Evolutionary conservation across 176 grass and related monocot species (phyloP), one percentile per base, ranked within the genome.

Genomic region (Rhynchospora breviuscula): DNA sequence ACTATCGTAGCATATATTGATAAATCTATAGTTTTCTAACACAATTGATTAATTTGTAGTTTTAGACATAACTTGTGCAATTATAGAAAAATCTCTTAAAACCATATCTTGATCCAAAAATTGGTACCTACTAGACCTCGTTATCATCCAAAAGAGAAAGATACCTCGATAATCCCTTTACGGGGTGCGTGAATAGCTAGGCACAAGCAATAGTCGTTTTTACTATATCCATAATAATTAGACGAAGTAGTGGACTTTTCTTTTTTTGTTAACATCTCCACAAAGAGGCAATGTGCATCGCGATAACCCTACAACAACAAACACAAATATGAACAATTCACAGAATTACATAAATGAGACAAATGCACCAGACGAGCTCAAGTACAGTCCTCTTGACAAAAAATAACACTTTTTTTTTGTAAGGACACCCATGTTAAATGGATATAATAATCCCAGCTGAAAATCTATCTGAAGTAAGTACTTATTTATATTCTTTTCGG

Each of bases 121-220:
- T 2, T 33, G 13, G 64, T 14, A 67, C 6, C 5, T 67, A 67
- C 18, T 44, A 53, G 48, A 2, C 10, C 48, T 29, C 25, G 47
- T 6, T 26, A 22, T 51, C 52, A 75, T 35, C 14, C 17, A 22
- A n/a, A 48, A 63, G 8, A 47, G 45, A 65, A 67, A 58, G 17
- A 0, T 90, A 98, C 95, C 95, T 95, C 95, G 49, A 95, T 98
- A 87, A 98, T 98, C 56, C 91, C 95, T 90, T 90, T 95, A 21
- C 95, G 87, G 40, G 95, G 95, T 70, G 95, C 95, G 83, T 98
- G 95, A 79, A 98, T 98, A 81, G 92, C 95, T 80, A 98, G 73
- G 67, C 95, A 98, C 79, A 98, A 85, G 69, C 92, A 98, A 85
- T 98, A 95, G 85, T 98, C 92, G 22, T 84, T 87, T 90, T 94